phyloP scores from a whole-genome alignment of 352 stramenopile genomes.

The Phytophthora pistaciae region DNA sequence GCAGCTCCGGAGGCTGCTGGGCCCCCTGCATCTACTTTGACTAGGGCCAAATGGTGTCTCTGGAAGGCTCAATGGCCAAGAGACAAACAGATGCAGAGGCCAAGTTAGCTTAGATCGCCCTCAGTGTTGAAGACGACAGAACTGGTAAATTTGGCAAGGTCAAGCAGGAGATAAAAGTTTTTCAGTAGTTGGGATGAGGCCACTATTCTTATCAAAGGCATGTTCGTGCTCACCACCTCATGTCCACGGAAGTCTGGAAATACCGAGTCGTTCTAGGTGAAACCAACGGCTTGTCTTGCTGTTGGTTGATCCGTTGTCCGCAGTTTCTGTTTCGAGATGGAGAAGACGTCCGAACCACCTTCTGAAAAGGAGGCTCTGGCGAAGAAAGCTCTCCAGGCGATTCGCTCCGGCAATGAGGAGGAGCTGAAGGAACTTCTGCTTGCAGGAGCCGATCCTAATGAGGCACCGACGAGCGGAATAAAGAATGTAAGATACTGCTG shows the following conservation, averaged over 20 bases:
- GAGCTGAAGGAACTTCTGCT: neutral
- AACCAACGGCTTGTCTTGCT: constrained; percentile 5
- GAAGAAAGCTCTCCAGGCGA: constrained; percentile 14
- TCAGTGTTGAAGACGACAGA: constrained; percentile 11
- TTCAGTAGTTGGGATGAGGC: neutral
- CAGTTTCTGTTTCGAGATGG: constrained; percentile 5
- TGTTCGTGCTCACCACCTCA: neutral
- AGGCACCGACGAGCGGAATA: constrained; percentile 4
- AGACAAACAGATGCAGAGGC: neutral
- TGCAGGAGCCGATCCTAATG: constrained; percentile 3
- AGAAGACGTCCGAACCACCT: neutral
- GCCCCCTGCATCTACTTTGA: constrained; percentile 20
- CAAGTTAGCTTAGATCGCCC: neutral
- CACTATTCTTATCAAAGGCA: constrained; percentile 20
- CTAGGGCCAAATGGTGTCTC: neutral
- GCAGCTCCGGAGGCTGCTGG: constrained; percentile 26
- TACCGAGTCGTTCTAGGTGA: neutral
- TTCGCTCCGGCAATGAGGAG: neutral
- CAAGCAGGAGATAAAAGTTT: constrained; percentile 2
- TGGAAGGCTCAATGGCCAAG: neutral
- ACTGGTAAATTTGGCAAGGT: constrained; percentile 8
- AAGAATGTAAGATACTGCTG: neutral
- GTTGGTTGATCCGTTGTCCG: neutral
- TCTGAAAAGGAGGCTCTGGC: neutral
- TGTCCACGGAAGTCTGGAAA: neutral